Conservation (phyloP, 2,329 filamentous ascomycete genomes). For the Calonectria montana region DNA sequence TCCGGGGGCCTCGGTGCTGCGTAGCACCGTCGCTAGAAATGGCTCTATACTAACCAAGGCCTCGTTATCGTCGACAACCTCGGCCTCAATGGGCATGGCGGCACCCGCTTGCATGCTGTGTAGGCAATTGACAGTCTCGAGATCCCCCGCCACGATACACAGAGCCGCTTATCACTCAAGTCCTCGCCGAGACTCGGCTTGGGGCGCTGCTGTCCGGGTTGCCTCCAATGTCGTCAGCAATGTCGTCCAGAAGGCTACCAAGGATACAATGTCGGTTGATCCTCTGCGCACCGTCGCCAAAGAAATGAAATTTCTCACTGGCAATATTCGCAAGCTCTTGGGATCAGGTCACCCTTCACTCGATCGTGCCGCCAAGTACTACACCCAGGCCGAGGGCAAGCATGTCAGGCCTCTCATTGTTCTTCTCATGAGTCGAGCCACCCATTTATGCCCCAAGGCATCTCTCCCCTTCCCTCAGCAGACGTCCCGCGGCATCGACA, state of each 20-base stretch:
- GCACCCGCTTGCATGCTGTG: slow-evolving; percentile 47
- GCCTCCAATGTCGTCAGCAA: slow-evolving; percentile 78
- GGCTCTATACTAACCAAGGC: slow-evolving; percentile 35
- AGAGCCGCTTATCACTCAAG: slow-evolving; percentile 56
- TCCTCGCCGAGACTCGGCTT: slow-evolving; percentile 68
- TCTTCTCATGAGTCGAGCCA: slow-evolving; percentile 95
- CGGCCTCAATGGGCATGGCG: slow-evolving; percentile 16
- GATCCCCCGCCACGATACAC: slow-evolving; percentile 49
- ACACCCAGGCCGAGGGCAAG: slow-evolving; percentile 96
- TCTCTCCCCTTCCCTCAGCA: slow-evolving; percentile 52
- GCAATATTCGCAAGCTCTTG: slow-evolving; percentile 92
- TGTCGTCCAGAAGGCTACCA: slow-evolving; percentile 70
- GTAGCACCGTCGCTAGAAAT: slow-evolving; percentile 49
- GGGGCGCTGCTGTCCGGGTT: slow-evolving; percentile 79
- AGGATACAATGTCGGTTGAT: slow-evolving; percentile 80
- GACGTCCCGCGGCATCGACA: slow-evolving; percentile 61
- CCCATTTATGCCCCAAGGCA: slow-evolving; percentile 77
- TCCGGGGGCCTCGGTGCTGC: slow-evolving; percentile 63
- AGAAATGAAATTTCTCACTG: slow-evolving; percentile 95
- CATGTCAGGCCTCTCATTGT: slow-evolving; percentile 95
- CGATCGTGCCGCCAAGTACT: slow-evolving; percentile 97
- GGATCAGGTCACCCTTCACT: slow-evolving; percentile 95
- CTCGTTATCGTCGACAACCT: slow-evolving; percentile 18
- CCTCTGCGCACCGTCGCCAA: slow-evolving; percentile 91
- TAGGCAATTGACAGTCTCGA: slow-evolving; percentile 44